These are phyloP conservation scores for Vinca major DNA, from an alignment of 305 asterid species.

Conservation along the genomic window DNA sequence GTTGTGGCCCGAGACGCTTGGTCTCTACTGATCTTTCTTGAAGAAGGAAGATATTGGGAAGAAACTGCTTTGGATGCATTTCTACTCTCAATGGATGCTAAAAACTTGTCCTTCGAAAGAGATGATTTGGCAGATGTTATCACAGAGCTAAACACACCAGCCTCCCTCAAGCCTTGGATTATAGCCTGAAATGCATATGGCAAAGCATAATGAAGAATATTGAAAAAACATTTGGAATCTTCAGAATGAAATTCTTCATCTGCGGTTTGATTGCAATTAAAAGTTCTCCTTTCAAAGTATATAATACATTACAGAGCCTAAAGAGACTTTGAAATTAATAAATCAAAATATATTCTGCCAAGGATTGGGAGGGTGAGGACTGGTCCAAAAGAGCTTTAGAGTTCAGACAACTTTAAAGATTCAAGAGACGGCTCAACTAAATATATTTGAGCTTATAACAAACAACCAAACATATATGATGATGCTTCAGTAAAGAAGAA, in stretches of 20 bases:
- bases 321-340: neutral
- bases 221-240: neutral
- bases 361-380: neutral
- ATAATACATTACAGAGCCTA: neutral
- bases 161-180: conserved; percentile 80
- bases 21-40: conserved; percentile 58
- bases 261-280: neutral
- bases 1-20: conserved; percentile 38
- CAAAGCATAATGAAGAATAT: neutral
- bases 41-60: conserved; percentile 35
- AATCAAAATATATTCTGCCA: too few species aligned
- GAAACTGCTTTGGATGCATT: conserved; percentile 45
- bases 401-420: too few species aligned
- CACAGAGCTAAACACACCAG: conserved; percentile 62
- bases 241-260: neutral
- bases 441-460: neutral
- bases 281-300: neutral
- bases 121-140: conserved; percentile 51
- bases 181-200: conserved; percentile 43
- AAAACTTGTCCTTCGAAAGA: conserved; percentile 49
- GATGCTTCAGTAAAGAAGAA: neutral
- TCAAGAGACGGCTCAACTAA: too few species aligned
- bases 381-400: too few species aligned
- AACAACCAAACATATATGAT: neutral
- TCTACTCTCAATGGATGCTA: conserved; percentile 54